Evolutionary conservation across 2,329 filamentous ascomycete genomes (phyloP).

Genomic region (Aspergillus luchuensis): DNA sequence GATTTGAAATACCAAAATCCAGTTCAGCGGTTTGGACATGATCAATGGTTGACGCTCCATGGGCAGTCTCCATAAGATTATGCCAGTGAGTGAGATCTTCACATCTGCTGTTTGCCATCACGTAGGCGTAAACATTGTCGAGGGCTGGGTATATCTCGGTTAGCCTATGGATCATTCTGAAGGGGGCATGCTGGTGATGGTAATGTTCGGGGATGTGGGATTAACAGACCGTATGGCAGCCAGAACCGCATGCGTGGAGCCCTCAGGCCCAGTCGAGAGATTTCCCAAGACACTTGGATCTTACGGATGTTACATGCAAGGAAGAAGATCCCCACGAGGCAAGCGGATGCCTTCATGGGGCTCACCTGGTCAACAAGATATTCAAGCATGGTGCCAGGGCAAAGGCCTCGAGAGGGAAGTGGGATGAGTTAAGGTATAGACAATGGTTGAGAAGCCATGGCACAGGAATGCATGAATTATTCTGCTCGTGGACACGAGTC

Average conservation of each 20-base stretch:
- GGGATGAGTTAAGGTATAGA: too few relatives aligned
- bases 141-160: conserved; percentile 53
- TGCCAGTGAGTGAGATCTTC: conserved; percentile 65
- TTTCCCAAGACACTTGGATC: conserved; percentile 31
- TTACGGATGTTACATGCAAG: conserved; percentile 40
- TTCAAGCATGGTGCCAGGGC: conserved; percentile 54
- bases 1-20: conserved; percentile 38
- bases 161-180: background rate
- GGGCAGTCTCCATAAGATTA: conserved; percentile 48
- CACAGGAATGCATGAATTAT: too few relatives aligned
- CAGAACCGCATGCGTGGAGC: conserved; percentile 37
- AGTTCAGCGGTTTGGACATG: conserved; percentile 33
- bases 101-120: conserved; percentile 57
- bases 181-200: background rate
- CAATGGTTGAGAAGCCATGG: too few relatives aligned
- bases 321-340: conserved; percentile 42
- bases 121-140: conserved; percentile 63
- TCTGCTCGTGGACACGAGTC: too few relatives aligned
- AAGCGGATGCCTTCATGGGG: conserved; percentile 41
- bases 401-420: background rate
- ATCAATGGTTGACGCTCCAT: conserved; percentile 31
- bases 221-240: conserved; percentile 40
- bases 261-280: conserved; percentile 37
- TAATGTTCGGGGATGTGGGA: background rate
- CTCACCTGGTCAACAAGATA: conserved; percentile 50